Evolutionary conservation across 169 alveolate species (phyloP).

Genomic region (Plasmodium gallinaceum): DNA sequence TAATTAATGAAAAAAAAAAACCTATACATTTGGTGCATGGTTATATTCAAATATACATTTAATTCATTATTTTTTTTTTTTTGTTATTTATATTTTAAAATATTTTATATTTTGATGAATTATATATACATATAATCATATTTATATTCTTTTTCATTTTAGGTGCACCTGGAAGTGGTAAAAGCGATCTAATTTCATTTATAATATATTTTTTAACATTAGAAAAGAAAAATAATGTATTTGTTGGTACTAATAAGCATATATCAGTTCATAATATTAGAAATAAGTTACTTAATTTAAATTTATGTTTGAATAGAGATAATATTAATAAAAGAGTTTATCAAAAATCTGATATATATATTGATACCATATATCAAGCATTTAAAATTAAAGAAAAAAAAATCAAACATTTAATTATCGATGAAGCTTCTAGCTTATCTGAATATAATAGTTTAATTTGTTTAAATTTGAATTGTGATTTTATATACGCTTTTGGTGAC

Average conservation of each 20-base stretch:
- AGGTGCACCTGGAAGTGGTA: slow-evolving; percentile 76
- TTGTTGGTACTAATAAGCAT: slow-evolving; percentile 63
- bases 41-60: background rate
- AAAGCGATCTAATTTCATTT: slow-evolving; percentile 55
- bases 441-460: slow-evolving; percentile 63
- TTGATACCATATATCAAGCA: slow-evolving; percentile 73
- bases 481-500: slow-evolving; percentile 69
- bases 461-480: slow-evolving; percentile 38
- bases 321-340: background rate
- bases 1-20: slow-evolving; percentile 5
- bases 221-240: slow-evolving; percentile 48
- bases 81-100: background rate
- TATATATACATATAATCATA: background rate
- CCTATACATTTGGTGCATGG: slow-evolving; percentile 66
- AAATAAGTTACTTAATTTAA: slow-evolving; percentile 23
- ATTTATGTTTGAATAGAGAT: slow-evolving; percentile 52
- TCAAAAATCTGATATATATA: slow-evolving; percentile 63
- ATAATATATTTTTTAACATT: slow-evolving; percentile 31
- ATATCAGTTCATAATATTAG: slow-evolving; percentile 61
- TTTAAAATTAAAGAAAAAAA: slow-evolving; percentile 62
- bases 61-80: background rate
- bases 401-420: slow-evolving; percentile 69
- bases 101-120: background rate
- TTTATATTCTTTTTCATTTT: background rate
- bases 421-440: slow-evolving; percentile 71